A percentile compares a stretch with the other conserved stretches of the same genome.
Evolutionary conservation across 2,329 filamentous ascomycete species (phyloP).

Genomic region (Sporothrix pseudoabietina): DNA sequence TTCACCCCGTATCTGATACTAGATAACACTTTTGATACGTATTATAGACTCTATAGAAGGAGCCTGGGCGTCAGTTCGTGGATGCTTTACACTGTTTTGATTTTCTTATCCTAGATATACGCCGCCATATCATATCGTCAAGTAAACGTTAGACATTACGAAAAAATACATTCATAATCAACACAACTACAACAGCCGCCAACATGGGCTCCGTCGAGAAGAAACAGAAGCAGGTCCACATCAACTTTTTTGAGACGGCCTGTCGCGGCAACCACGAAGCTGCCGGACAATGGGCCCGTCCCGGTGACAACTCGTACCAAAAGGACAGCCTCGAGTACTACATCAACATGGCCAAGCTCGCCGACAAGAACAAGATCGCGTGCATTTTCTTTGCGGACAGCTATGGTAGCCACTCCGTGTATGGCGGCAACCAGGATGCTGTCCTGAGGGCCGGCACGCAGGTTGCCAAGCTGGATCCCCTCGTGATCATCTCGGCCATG

Average conservation of each 20-base stretch:
- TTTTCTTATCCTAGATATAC: conserved; percentile 2
- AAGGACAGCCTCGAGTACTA: conserved; percentile 30
- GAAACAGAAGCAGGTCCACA: conserved; percentile 36
- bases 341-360: conserved; percentile 28
- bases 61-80: background rate
- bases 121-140: background rate
- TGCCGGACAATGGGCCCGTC: conserved; percentile 26
- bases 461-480: conserved; percentile 24
- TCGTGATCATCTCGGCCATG: conserved; percentile 32
- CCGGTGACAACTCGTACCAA: conserved; percentile 23
- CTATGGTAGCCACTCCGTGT: conserved; percentile 24
- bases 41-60: conserved; percentile 7
- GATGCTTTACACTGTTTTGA: background rate
- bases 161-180: background rate
- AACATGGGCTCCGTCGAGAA: conserved; percentile 19
- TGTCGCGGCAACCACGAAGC: conserved; percentile 20
- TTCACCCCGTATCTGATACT: background rate
- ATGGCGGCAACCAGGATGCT: conserved; percentile 24
- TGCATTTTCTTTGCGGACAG: conserved; percentile 31
- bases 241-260: conserved; percentile 27
- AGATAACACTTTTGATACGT: background rate
- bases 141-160: background rate
- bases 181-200: background rate
- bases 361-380: conserved; percentile 26
- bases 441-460: conserved; percentile 3